phyloP scores from a whole-genome alignment of 2,329 filamentous ascomycete genomes.

The Lachnellula hyalina region DNA sequence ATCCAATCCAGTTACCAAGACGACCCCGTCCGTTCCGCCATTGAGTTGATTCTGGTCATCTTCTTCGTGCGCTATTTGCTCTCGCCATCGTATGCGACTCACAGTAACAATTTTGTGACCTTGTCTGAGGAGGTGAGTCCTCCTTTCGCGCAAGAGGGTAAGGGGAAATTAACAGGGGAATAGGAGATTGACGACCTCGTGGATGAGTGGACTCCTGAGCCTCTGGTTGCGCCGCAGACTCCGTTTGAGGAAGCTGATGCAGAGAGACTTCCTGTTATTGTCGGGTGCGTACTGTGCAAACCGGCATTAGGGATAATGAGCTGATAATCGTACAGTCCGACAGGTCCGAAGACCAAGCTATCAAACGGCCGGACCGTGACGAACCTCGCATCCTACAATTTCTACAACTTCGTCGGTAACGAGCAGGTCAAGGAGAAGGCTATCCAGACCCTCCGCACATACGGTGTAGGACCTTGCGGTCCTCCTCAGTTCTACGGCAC shows the following conservation, averaged over 20 bases:
- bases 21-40: slow-evolving; percentile 86
- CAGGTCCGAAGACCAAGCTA: slow-evolving; percentile 85
- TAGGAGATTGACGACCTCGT: slow-evolving; percentile 94
- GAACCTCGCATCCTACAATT: slow-evolving; percentile 94
- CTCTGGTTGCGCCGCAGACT: slow-evolving; percentile 71
- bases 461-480: slow-evolving; percentile 93
- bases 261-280: slow-evolving; percentile 80
- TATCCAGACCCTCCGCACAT: slow-evolving; percentile 86
- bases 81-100: slow-evolving; percentile 85
- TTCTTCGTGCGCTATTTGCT: slow-evolving; percentile 94
- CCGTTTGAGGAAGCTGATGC: slow-evolving; percentile 73
- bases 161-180: slow-evolving; percentile 1
- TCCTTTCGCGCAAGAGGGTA: background rate
- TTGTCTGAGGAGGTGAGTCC: slow-evolving; percentile 67
- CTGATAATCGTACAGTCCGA: slow-evolving; percentile 52
- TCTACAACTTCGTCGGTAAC: slow-evolving; percentile 94
- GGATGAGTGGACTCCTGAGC: slow-evolving; percentile 94
- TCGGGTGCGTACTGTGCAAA: slow-evolving; percentile 56
- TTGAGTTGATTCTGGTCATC: slow-evolving; percentile 88
- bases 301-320: background rate
- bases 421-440: slow-evolving; percentile 92
- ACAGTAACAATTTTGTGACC: slow-evolving; percentile 83
- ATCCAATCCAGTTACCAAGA: slow-evolving; percentile 97
- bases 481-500: slow-evolving; percentile 98
- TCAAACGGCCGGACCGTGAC: slow-evolving; percentile 83